A percentile compares a stretch with the other conserved stretches of the same genome.
Evolutionary conservation across 331 rosid genomes (phyloP).

Genomic region (Rhamnella rubrinervis): DNA sequence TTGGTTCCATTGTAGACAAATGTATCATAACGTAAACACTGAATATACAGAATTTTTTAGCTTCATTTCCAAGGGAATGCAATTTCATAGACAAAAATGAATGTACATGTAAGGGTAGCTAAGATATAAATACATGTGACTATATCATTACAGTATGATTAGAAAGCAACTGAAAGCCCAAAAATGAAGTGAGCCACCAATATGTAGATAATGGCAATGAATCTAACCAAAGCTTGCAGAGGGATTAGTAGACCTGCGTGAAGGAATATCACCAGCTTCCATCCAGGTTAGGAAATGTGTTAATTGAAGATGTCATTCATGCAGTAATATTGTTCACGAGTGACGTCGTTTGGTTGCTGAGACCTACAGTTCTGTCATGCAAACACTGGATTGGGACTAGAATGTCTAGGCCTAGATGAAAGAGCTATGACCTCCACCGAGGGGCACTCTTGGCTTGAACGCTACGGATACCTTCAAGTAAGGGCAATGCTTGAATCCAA

Average conservation of each 20-base stretch:
- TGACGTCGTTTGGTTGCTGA: no score
- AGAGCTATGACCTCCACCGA: slow-evolving; percentile 85
- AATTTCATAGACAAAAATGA: background rate
- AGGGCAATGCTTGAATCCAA: slow-evolving; percentile 65
- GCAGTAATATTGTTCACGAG: no score
- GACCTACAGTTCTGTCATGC: no score
- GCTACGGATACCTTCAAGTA: slow-evolving; percentile 54
- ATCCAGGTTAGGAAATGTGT: background rate
- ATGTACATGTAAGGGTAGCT: no score
- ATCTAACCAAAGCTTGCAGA: background rate
- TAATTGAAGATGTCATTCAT: background rate
- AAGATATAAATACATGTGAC: background rate
- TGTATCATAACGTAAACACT: background rate
- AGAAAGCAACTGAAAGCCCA: background rate
- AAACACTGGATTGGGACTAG: no score
- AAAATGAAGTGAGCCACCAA: background rate
- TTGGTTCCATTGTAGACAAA: no score
- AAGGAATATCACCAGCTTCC: background rate
- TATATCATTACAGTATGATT: slow-evolving; percentile 1
- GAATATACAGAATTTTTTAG: no score
- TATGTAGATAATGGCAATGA: background rate
- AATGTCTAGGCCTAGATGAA: slow-evolving; percentile 37
- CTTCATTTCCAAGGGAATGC: no score
- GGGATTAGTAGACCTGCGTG: background rate
- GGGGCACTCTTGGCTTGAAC: slow-evolving; percentile 80